phyloP scores from a whole-genome alignment of 495 filamentous ascomycete genomes.

The Neurospora sp. region DNA sequence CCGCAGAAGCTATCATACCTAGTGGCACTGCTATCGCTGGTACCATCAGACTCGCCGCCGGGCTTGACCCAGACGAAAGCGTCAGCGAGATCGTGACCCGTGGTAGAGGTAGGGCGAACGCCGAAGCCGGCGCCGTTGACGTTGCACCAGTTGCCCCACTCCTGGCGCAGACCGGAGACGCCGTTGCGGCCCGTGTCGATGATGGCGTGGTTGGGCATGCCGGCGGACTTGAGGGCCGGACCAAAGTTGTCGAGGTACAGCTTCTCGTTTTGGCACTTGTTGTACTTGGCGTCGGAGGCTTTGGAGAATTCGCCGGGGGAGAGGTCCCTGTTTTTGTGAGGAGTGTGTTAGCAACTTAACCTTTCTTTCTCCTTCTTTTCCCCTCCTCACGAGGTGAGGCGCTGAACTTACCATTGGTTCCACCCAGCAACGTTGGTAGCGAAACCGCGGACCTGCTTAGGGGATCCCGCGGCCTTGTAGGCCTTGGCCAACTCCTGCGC shows the following conservation, averaged over 20 bases:
- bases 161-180: conserved; percentile 54
- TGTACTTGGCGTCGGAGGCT: conserved; percentile 44
- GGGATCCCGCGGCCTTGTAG: conserved; percentile 55
- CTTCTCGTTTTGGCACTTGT: conserved; percentile 61
- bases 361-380: conserved; percentile 11
- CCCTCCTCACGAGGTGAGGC: neutral
- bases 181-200: conserved; percentile 60
- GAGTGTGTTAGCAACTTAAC: neutral
- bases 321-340: conserved; percentile 27
- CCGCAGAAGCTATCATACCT: conserved; percentile 70
- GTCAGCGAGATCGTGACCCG: conserved; percentile 52
- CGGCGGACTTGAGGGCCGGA: conserved; percentile 46
- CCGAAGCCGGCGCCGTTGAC: conserved; percentile 67
- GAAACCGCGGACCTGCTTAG: conserved; percentile 58
- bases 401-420: conserved; percentile 46
- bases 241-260: conserved; percentile 57
- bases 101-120: conserved; percentile 52
- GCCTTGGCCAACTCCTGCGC: conserved; percentile 57
- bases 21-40: conserved; percentile 46
- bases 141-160: conserved; percentile 83
- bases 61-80: conserved; percentile 83
- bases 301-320: conserved; percentile 57
- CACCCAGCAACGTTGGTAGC: conserved; percentile 75
- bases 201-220: conserved; percentile 67
- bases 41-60: conserved; percentile 74